These are phyloP conservation scores for Melastoma malabathricum DNA, from an alignment of 345 rosid genomes.

Conservation along the genomic window DNA sequence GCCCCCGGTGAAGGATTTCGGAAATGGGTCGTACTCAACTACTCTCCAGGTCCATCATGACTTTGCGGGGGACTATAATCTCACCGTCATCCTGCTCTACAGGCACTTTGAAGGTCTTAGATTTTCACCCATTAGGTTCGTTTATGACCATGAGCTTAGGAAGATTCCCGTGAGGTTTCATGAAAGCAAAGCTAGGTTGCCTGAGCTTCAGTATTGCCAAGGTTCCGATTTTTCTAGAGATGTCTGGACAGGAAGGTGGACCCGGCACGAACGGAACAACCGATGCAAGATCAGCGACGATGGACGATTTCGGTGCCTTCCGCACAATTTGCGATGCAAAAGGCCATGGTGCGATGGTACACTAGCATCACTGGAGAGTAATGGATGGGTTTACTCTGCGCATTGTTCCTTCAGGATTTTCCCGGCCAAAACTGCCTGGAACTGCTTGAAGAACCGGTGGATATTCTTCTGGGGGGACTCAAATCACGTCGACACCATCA, in stretches of 20 bases:
- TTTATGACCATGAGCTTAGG: slow-evolving; percentile 39
- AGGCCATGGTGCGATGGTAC: slow-evolving; percentile 81
- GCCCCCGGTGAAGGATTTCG: slow-evolving; percentile 67
- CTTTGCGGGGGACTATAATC: slow-evolving; percentile 56
- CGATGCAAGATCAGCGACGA: slow-evolving; percentile 48
- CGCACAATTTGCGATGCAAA: slow-evolving; percentile 45
- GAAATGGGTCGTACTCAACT: slow-evolving; percentile 61
- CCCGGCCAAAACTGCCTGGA: slow-evolving; percentile 51
- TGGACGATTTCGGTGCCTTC: slow-evolving; percentile 68
- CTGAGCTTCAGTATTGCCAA: slow-evolving; percentile 35
- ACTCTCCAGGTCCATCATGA: slow-evolving; percentile 84
- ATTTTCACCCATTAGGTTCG: slow-evolving; percentile 52
- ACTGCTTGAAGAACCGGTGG: slow-evolving; percentile 66
- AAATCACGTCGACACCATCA: slow-evolving; percentile 78
- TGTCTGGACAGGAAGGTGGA: slow-evolving; percentile 89
- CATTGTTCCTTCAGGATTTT: slow-evolving; percentile 73
- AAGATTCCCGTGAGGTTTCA: slow-evolving; percentile 30
- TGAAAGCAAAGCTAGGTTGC: slow-evolving; percentile 22
- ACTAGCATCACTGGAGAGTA: slow-evolving; percentile 69
- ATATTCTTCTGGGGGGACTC: slow-evolving; percentile 99
- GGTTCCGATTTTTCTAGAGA: slow-evolving; percentile 51
- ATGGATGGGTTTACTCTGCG: slow-evolving; percentile 89
- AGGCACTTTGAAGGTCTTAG: slow-evolving; percentile 68
- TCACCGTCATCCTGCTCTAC: slow-evolving; percentile 61
- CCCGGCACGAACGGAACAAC: slow-evolving; percentile 62